Conservation (phyloP, 2,329 filamentous ascomycete genomes). For the Talaromyces rugulosus region DNA sequence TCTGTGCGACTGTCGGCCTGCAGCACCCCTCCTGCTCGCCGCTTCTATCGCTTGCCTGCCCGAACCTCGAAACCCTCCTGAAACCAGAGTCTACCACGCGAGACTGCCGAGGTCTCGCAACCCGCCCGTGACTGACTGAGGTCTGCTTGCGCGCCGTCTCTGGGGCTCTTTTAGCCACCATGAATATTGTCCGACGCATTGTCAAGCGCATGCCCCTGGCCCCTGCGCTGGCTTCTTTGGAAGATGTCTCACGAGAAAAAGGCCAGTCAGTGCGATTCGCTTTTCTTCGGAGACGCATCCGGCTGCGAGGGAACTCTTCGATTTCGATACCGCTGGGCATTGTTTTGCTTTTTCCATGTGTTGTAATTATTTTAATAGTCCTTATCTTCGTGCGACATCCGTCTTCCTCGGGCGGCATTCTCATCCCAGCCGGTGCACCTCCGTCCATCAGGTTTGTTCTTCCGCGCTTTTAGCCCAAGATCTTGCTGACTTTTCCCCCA, state of each 20-base stretch:
- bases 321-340: slow-evolving; percentile 90
- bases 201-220: slow-evolving; percentile 49
- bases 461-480: not conserved
- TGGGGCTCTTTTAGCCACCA: slow-evolving; percentile 28
- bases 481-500: not conserved
- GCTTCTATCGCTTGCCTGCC: not conserved
- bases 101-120: slow-evolving; percentile 12
- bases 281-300: slow-evolving; percentile 81
- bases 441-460: slow-evolving; percentile 76
- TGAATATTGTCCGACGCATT: slow-evolving; percentile 53
- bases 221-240: slow-evolving; percentile 40
- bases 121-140: slow-evolving; percentile 15
- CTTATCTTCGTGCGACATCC: slow-evolving; percentile 86
- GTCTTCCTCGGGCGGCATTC: slow-evolving; percentile 71
- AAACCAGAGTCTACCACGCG: not conserved
- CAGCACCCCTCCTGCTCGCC: not conserved
- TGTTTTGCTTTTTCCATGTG: slow-evolving; percentile 85
- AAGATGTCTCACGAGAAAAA: slow-evolving; percentile 45
- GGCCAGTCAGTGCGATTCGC: slow-evolving; percentile 55
- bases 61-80: not conserved
- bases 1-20: not conserved
- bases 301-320: slow-evolving; percentile 84
- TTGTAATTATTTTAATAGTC: slow-evolving; percentile 87
- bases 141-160: slow-evolving; percentile 16
- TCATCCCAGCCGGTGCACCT: slow-evolving; percentile 83